Evolutionary conservation across 768 basidiomycete species (phyloP), one percentile per base, ranked within the genome.

Genomic region (Termitomyces sp.): DNA sequence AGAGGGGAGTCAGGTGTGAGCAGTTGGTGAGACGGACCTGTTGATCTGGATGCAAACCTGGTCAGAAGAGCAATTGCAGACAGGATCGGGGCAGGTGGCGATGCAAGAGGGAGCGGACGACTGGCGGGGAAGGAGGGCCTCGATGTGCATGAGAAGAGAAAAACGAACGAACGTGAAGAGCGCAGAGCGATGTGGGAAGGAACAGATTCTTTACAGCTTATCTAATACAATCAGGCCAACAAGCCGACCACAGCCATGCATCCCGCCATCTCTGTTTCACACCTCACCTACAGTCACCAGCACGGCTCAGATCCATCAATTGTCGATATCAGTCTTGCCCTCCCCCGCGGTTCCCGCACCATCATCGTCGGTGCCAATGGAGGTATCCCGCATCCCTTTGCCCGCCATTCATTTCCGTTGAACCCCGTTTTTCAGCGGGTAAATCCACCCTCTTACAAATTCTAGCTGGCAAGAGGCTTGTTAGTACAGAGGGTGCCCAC

Each of bases 361-460:
- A 81, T 99, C 60, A 75, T 98, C 47, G 77, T 98, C 42, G 96
- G 97, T 50, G 93, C 94, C 22, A 98, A 98, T 70, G 96, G 96
- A 73, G 95, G 94, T 91, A 56, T 60, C 84, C 46, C 42, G 66
- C 45, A n/a, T 33, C 55, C 33, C 39, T 63, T 45, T 42, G 52
- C 34, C 33, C 57, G 33, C 31, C 39, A 59, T 58, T 55, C 39
- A 59, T 58, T 55, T 20, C 58, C 31, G 52, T 58, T 56, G 57
- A 68, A 51, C 63, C 64, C 18, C 36, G 6, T 55, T 33, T 54
- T 51, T 27, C 64, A 89, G 89, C 93, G 53, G 96, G 96, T 9
- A 98, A 99, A 73, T 95, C 94, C n/a, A 98, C 96, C 5, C 78
- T 99, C 13, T 80, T 99, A 18, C 91, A 96, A 67, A 89, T 98